Conservation (phyloP, 352 stramenopile species). For the Phytophthora sansomeana region DNA sequence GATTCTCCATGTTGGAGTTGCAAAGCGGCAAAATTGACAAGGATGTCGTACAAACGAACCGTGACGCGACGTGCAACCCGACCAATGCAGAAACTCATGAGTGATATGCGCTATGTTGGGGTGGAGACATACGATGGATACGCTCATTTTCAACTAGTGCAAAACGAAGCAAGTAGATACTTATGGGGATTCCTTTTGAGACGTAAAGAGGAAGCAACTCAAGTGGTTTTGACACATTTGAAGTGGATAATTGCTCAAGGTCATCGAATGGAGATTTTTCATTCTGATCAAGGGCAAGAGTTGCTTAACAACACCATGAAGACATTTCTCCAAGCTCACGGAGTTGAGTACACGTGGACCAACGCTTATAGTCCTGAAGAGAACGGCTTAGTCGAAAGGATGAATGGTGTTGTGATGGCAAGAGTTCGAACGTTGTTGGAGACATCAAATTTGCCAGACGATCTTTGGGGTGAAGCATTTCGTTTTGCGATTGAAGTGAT, state of each 20-base stretch:
- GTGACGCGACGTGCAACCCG: neutral
- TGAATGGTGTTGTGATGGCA: too few relatives aligned
- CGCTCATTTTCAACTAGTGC: constrained; percentile 17
- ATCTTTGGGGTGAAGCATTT: constrained; percentile 2
- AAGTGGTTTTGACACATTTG: constrained; percentile 9
- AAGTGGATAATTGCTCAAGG: neutral
- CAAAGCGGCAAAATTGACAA: constrained; percentile 2
- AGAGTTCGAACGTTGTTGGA: too few relatives aligned
- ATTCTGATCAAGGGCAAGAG: neutral
- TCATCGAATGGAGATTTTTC: too few relatives aligned
- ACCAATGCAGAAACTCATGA: constrained; percentile 20
- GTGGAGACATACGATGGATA: constrained; percentile 17
- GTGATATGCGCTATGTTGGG: constrained; percentile 15
- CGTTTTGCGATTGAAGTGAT: constrained; percentile 8
- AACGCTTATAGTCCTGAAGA: constrained; percentile 5
- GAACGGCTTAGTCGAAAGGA: neutral
- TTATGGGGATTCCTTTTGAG: constrained; percentile 17
- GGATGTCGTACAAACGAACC: constrained; percentile 24
- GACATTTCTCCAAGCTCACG: neutral
- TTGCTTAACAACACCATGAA: neutral
- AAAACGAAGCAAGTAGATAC: constrained; percentile 15
- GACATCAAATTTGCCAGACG: too few relatives aligned
- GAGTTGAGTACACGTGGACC: constrained; percentile 5
- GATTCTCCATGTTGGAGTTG: constrained; percentile 9
- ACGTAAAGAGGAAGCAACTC: constrained; percentile 5